Evolutionary conservation across 805 yeast genomes (phyloP).

Genomic region (Cyberlindnera misumaiensis): DNA sequence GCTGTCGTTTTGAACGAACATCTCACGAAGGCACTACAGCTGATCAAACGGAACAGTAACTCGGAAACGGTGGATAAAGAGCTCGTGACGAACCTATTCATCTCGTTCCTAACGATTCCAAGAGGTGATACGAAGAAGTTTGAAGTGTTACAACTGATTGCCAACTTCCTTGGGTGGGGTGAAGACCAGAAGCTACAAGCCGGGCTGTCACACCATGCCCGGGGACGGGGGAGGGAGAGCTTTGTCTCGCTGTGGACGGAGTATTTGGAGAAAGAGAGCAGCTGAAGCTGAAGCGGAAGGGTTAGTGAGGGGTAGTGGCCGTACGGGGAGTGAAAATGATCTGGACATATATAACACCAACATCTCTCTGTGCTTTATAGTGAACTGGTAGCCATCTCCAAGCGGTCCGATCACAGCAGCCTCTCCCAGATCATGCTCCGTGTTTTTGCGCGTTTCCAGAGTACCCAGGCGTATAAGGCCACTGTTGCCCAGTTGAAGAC

Average conservation of each 20-base stretch:
- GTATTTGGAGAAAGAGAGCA: constrained; percentile 64
- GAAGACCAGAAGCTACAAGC: constrained; percentile 71
- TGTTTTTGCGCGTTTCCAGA: constrained; percentile 24
- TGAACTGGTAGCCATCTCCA: no score
- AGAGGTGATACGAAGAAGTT: constrained; percentile 92
- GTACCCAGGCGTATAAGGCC: constrained; percentile 28
- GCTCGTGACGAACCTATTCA: constrained; percentile 75
- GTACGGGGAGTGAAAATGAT: no score
- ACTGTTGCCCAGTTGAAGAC: constrained; percentile 31
- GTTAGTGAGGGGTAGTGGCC: no score
- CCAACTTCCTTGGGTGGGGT: constrained; percentile 85
- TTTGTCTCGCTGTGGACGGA: constrained; percentile 79
- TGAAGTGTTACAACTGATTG: constrained; percentile 80
- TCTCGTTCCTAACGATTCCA: constrained; percentile 81
- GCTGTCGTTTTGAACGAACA: constrained; percentile 92
- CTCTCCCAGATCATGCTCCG: no score
- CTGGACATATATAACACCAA: no score
- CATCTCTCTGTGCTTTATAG: no score
- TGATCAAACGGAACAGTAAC: constrained; percentile 72
- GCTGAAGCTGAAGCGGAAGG: no score
- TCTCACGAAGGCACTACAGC: constrained; percentile 81
- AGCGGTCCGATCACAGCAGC: no score
- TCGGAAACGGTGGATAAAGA: constrained; percentile 82
- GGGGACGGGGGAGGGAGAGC: constrained; percentile 30
- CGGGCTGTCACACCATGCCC: constrained; percentile 45